Base-by-base conservation (phyloP, 1,284 basidiomycete genomes). In the Trichosporon ovoides region DNA sequence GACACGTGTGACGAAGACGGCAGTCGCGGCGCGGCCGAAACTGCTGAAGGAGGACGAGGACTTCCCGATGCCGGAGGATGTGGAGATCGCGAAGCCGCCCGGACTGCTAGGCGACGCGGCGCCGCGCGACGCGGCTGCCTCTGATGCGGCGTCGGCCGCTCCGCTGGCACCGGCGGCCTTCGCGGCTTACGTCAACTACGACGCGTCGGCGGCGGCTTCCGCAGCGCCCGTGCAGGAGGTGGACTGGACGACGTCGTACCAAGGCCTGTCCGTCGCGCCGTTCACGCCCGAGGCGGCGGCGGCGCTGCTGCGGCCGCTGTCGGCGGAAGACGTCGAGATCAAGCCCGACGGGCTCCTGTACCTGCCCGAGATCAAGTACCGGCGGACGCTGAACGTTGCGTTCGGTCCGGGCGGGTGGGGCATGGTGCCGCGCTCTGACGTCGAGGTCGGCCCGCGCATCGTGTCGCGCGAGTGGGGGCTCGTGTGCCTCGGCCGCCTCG, bases 321-420 rank as follows among this genome's bases (percentile, higher is more conserved):
- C 89, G 52, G 82, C 86, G 4, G 50, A 58, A 16, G 60, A 60
- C 34, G 55, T 60, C 20, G 61, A 61, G 55, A 64, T 66, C 35
- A 63, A 58, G 56, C 52, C 65, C 36, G 95, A 98, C 67, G 95
- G 95, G 3, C 81, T 98, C 34, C 80, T 98, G 31, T 98, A 97
- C 78, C 85, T 98, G 11, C 95, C 95, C 22, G 95, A 98, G 76
- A 98, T 98, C 74, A 96, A 98, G 76, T 98, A 98, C 73, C 84
- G 95, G n/a, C 84, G 95, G 14, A 87, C 93, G 37, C 78, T 98
- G 48, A 98, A 98, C 81, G 85, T 82, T 63, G 92, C 95, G 0
- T 98, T 98, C 69, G 95, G 95, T 10, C 95, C 95, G 7, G 95
- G 95, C 13, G 94, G 88, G 3, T 98, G 95, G 95, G 95, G 95